Percentiles rank a stretch among this genome's conserved stretches.
These are phyloP conservation scores for Spathaspora gorwiae DNA, from an alignment of 805 yeast species.

Conservation along the genomic window DNA sequence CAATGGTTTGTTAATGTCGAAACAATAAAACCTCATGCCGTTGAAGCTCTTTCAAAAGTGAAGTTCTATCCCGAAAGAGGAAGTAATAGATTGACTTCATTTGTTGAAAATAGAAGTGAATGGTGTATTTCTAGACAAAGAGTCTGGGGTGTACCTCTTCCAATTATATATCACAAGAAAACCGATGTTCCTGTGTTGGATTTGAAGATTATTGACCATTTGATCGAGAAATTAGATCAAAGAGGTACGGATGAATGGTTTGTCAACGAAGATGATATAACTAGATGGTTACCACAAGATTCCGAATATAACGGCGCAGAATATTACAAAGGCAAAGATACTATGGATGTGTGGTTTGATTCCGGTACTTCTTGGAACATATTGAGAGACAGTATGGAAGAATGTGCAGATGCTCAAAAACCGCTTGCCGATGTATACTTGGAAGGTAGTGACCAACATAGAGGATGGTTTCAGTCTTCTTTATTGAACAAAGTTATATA, in stretches of 20 bases:
- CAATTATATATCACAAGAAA: conserved; percentile 59
- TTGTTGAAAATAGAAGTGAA: conserved; percentile 73
- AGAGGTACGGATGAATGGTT: conserved; percentile 84
- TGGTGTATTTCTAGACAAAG: conserved; percentile 99
- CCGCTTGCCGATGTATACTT: conserved; percentile 70
- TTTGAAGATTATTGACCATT: conserved; percentile 48
- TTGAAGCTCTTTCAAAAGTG: conserved; percentile 56
- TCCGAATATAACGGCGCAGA: conserved; percentile 9
- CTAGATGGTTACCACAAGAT: conserved; percentile 74
- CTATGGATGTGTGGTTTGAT: conserved; percentile 99
- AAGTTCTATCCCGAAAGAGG: conserved; percentile 74
- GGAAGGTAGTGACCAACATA: conserved; percentile 97
- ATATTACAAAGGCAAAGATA: conserved; percentile 71
- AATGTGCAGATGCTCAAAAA: conserved; percentile 23
- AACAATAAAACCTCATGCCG: conserved; percentile 60
- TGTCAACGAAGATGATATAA: conserved; percentile 43
- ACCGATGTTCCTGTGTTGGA: conserved; percentile 65
- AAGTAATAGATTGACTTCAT: conserved; percentile 61
- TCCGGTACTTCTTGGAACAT: conserved; percentile 90
- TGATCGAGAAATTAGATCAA: conserved; percentile 51
- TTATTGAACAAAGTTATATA: conserved; percentile 67
- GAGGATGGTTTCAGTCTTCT: conserved; percentile 99
- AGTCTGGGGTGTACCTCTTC: conserved; percentile 97
- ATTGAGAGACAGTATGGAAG: conserved; percentile 36
- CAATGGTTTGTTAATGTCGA: conserved; percentile 95